Base-by-base conservation (phyloP, 179 eudicot species). In the Heliamphora pulchella region DNA sequence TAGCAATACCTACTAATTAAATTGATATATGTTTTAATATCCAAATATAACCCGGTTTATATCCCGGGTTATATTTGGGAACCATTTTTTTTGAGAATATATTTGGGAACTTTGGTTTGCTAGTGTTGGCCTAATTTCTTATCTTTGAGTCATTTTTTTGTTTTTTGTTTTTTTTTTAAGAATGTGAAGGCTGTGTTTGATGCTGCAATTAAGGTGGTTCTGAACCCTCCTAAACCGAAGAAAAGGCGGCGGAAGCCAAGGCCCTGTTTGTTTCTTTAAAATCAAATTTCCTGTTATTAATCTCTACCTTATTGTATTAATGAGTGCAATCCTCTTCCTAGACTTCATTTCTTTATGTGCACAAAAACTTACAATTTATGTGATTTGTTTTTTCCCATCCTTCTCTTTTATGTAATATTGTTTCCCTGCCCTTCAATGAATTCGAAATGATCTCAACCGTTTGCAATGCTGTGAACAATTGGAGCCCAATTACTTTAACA, bases 161-260 rank as follows among this genome's bases (percentile, higher is more conserved):
- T 47, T 78, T 46, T 84, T 84, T 86, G 84, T 86, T 80, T 85
- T 87, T 54, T 85, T 89, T 89, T 82, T 87, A 87, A 92, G 97
- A 92, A 89, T 89, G 93, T 92, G 82, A 92, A 92, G 87, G 90
- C 83, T 63, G 97, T 92, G 51, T 92, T 92, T 83, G 97, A 92
- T 81, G 91, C 88, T 43, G 97, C 97, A 44, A 92, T 92, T 80
- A 92, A 92, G 87, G 93, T 90, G n/a, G 97, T 91, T 74, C 89
- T 92, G 48, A 90, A 90, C 83, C 94, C 97, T 75, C 94, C 94
- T 3, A 89, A 89, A 79, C 81, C 82, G 67, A 86, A 89, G 91
- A 89, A 87, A 75, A 89, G 80, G 87, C 85, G 88, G 80, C 81
- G 87, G 5, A 88, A 78, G 80, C 71, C 86, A 15, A 81, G 79